Conservation (phyloP, 164 flowering plant genomes). For the Hamamelis virginiana region DNA sequence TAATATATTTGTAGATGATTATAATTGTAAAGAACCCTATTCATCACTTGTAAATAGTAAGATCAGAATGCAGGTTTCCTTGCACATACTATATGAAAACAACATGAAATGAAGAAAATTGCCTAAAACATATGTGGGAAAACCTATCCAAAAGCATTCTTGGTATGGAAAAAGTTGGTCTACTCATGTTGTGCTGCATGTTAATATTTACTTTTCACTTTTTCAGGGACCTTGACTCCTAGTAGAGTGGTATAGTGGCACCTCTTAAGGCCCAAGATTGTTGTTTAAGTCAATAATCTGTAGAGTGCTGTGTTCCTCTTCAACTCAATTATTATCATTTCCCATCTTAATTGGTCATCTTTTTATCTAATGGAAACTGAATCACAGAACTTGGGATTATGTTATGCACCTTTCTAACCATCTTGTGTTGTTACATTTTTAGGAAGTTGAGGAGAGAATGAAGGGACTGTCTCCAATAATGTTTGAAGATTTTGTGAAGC, state of each 20-base stretch:
- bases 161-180: not conserved
- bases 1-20: no score
- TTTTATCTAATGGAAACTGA: not conserved
- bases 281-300: no score
- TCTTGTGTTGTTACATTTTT: slow-evolving; percentile 13
- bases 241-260: no score
- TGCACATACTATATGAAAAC: no score
- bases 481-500: slow-evolving; percentile 82
- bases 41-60: no score
- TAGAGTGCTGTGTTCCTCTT: no score
- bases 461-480: slow-evolving; percentile 66
- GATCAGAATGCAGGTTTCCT: no score
- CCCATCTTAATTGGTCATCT: not conserved
- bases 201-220: no score
- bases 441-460: slow-evolving; percentile 83
- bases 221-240: not conserved
- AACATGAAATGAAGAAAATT: no score
- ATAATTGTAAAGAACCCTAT: no score
- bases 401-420: not conserved
- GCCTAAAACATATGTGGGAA: no score
- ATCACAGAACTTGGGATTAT: not conserved
- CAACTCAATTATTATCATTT: not conserved
- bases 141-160: not conserved
- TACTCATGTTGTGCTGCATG: not conserved
- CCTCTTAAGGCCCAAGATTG: no score